These are phyloP conservation scores for Sphaerulina vaccinii DNA, from an alignment of 2,329 filamentous ascomycete species.

Conservation along the genomic window DNA sequence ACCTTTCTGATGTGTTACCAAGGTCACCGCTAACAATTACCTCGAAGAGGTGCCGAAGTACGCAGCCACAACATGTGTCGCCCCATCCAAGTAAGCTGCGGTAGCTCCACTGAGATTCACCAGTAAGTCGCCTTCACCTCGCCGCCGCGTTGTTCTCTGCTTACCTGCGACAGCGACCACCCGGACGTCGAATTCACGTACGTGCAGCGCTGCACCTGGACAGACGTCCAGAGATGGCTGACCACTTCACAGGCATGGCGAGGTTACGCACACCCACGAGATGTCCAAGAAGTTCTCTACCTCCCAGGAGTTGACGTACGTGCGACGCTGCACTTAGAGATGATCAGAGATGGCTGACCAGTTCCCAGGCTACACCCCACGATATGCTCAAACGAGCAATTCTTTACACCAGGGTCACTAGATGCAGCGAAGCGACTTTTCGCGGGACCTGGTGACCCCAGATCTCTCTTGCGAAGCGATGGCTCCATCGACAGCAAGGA, in stretches of 20 bases:
- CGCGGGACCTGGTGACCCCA: constrained; percentile 47
- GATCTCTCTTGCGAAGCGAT: constrained; percentile 67
- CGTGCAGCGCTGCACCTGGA: constrained; percentile 4
- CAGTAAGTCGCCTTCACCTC: background rate
- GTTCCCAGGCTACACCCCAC: no score
- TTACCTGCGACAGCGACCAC: background rate
- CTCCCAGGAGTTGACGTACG: no score
- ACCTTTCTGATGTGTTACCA: no score
- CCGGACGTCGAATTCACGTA: background rate
- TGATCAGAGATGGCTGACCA: no score
- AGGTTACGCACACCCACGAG: background rate
- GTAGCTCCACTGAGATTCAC: background rate
- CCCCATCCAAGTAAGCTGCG: background rate
- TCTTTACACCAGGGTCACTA: constrained; percentile 45
- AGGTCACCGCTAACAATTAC: no score
- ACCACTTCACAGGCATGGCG: background rate
- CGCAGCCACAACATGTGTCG: background rate
- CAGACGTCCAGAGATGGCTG: background rate
- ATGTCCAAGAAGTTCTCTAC: background rate
- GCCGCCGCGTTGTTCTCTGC: background rate
- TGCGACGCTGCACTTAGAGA: no score
- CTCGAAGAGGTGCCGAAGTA: no score
- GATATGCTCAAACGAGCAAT: constrained; percentile 37
- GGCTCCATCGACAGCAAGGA: constrained; percentile 75
- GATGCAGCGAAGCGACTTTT: constrained; percentile 54